phyloP scores from a whole-genome alignment of 192 early-diverging fungal genomes.

The Linnemannia elongata region DNA sequence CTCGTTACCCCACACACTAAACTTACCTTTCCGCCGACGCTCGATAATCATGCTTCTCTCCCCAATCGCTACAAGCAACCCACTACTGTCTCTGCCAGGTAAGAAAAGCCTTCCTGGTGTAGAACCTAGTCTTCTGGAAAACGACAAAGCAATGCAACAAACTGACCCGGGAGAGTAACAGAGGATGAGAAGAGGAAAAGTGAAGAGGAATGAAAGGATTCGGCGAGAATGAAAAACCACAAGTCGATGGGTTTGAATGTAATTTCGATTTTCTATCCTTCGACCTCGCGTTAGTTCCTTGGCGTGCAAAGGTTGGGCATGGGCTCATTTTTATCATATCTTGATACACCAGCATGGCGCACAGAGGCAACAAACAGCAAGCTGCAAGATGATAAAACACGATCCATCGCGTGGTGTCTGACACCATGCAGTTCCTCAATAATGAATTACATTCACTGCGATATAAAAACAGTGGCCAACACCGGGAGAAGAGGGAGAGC shows the following conservation, averaged over 20 bases:
- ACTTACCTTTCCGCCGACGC: neutral
- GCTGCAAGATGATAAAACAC: neutral
- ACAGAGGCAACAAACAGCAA: neutral
- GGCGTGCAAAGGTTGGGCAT: neutral
- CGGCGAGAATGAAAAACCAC: neutral
- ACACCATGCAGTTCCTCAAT: too few relatives aligned
- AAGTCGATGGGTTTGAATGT: neutral
- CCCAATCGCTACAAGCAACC: slow-evolving; percentile 21
- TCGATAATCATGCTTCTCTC: slow-evolving; percentile 29
- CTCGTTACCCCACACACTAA: neutral
- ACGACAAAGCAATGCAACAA: too few relatives aligned
- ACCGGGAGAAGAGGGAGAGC: too few relatives aligned
- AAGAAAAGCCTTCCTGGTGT: neutral
- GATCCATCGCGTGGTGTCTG: neutral
- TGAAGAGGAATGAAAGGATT: neutral
- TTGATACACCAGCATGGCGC: neutral
- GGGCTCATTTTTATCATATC: slow-evolving; percentile 3
- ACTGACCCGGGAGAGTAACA: neutral
- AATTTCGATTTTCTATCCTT: neutral
- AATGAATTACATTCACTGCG: too few relatives aligned
- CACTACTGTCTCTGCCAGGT: slow-evolving; percentile 25
- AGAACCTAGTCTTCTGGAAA: too few relatives aligned
- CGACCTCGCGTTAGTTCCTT: neutral
- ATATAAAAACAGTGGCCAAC: too few relatives aligned
- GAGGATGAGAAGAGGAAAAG: neutral